These are phyloP conservation scores for Senecio squalidus DNA, from an alignment of 140 eudicot species.

Conservation along the genomic window DNA sequence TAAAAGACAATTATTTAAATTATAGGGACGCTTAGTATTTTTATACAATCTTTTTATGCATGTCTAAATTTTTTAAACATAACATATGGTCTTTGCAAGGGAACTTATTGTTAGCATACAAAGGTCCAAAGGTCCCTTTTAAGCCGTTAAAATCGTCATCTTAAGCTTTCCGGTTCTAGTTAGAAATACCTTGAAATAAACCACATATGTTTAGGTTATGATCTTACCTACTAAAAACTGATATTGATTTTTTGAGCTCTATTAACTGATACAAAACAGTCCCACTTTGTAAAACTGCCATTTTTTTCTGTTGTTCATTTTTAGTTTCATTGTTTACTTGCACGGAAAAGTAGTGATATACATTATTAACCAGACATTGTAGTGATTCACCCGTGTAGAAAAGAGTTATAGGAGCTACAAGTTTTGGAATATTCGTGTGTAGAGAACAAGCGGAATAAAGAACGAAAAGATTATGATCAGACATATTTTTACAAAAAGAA, in stretches of 20 bases:
- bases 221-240: conserved; percentile 11
- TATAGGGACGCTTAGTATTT: too few relatives aligned
- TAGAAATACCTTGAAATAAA: conserved; percentile 10
- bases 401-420: conserved; percentile 2
- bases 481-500: conserved; percentile 27
- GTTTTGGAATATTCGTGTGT: conserved; percentile 10
- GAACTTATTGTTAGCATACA: too few relatives aligned
- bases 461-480: conserved; percentile 7
- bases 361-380: conserved; percentile 3
- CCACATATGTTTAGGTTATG: neutral
- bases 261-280: conserved; percentile 15
- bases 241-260: conserved; percentile 11
- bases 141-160: too few relatives aligned
- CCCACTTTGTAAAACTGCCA: conserved; percentile 11
- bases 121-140: too few relatives aligned
- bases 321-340: conserved; percentile 3
- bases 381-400: conserved; percentile 6
- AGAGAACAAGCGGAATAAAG: conserved; percentile 14
- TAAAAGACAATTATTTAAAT: too few relatives aligned
- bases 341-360: neutral
- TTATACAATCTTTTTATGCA: too few relatives aligned
- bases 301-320: conserved; percentile 10
- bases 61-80: too few relatives aligned
- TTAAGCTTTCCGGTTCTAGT: too few relatives aligned
- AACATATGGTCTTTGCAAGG: too few relatives aligned